Evolutionary conservation across 2,329 filamentous ascomycete species (phyloP).

Genomic region (Exophiala bonariae): DNA sequence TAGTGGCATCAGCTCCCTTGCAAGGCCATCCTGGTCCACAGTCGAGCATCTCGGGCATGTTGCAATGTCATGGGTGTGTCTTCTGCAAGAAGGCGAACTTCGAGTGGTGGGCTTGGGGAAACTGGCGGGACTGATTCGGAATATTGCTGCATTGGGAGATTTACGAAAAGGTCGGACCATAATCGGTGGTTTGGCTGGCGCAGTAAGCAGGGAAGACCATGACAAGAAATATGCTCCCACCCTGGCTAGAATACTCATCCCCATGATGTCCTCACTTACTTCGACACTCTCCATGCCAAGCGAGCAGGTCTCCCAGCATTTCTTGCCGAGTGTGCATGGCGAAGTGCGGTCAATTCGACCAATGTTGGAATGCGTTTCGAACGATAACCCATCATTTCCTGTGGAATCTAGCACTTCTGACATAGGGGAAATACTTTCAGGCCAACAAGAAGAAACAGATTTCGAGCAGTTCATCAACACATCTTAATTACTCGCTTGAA

Average conservation of each 20-base stretch:
- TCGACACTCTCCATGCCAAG: background rate
- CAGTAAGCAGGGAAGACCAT: constrained; percentile 14
- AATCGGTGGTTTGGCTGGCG: constrained; percentile 7
- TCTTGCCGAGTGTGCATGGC: too few species aligned
- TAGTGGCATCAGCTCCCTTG: too few species aligned
- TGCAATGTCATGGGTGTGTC: constrained; percentile 14
- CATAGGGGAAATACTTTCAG: too few species aligned
- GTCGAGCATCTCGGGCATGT: constrained; percentile 4
- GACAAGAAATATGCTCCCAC: constrained; percentile 8
- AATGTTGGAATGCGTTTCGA: too few species aligned
- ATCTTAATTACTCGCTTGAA: background rate
- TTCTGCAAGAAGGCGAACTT: constrained; percentile 10
- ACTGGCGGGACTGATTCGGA: constrained; percentile 4
- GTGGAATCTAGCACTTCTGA: too few species aligned
- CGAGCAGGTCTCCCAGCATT: too few species aligned
- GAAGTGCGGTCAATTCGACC: too few species aligned
- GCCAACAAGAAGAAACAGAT: too few species aligned
- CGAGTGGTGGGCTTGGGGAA: constrained; percentile 15
- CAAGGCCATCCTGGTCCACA: background rate
- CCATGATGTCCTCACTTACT: constrained; percentile 5
- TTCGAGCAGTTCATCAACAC: too few species aligned
- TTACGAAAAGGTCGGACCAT: background rate
- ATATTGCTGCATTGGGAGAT: constrained; percentile 1
- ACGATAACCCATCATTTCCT: too few species aligned
- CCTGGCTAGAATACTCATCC: constrained; percentile 7